Base-by-base conservation (phyloP, 495 filamentous ascomycete genomes). In the Penicillium macrosclerotiorum region DNA sequence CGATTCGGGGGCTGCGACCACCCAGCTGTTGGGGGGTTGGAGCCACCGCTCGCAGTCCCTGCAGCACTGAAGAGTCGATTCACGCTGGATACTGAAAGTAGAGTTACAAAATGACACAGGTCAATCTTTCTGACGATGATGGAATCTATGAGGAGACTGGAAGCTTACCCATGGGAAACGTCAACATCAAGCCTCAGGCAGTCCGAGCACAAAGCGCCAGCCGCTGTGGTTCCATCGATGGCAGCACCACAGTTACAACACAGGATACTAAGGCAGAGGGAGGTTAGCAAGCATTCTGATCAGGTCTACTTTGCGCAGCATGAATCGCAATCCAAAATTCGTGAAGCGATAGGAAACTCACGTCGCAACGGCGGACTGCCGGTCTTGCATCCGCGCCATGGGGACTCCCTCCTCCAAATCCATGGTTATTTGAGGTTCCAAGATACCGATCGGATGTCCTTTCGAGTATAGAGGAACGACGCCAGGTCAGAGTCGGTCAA, bases 11-110 rank as follows among this genome's bases (percentile, higher is more conserved):
- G 77, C 65, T 4, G 92, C 92, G 8, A 81, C 77, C 24, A 95
- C 78, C 92, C 92, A 98, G 59, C 79, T 85, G 6, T 67, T 72
- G 2, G 93, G 93, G 1, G 93, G 93, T 52, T 89, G 84, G 18
- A 96, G 79, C 89, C 89, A 98, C 68, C 93, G 71, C 54, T 96
- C 90, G 67, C 92, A 97, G 57, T 95, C 93, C 61, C 81, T 72
- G 75, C 93, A 96, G 62, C 81, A n/a, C n/a, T n/a, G n/a, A n/a
- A n/a, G n/a, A n/a, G n/a, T n/a, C n/a, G n/a, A n/a, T n/a, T n/a
- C n/a, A n/a, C n/a, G n/a, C n/a, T n/a, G n/a, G n/a, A n/a, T n/a
- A n/a, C n/a, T n/a, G n/a, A n/a, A n/a, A n/a, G n/a, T n/a, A n/a
- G n/a, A n/a, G n/a, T n/a, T n/a, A n/a, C n/a, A n/a, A n/a, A n/a